Evolutionary conservation across 2,329 filamentous ascomycete species (phyloP).

Genomic region (Colletotrichum falcatum): DNA sequence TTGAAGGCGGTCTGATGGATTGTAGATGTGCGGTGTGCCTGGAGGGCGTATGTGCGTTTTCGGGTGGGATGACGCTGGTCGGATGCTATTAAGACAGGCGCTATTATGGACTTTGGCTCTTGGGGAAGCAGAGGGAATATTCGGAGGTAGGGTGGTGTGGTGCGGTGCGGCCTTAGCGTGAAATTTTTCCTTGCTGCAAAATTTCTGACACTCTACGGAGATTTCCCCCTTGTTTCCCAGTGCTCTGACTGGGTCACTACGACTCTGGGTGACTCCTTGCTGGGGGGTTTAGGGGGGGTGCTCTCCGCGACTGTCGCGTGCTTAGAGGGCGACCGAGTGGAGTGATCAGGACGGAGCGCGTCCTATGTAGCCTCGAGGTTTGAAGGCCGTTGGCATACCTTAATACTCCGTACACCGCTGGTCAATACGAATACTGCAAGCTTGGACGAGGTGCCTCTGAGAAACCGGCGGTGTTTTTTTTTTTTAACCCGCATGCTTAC

Average conservation of each 20-base stretch:
- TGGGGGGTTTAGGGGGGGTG: constrained; percentile 9
- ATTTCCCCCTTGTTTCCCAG: constrained; percentile 2
- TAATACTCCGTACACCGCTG: no score
- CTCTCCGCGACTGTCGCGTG: constrained; percentile 36
- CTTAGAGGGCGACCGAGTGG: constrained; percentile 22
- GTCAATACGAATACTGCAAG: no score
- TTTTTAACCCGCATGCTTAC: no score
- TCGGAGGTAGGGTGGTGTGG: constrained; percentile 32
- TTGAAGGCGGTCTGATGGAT: constrained; percentile 17
- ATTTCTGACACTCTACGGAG: constrained; percentile 21
- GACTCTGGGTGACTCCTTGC: constrained; percentile 22
- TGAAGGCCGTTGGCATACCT: not conserved
- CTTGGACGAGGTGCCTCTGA: no score
- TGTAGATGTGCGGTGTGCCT: constrained; percentile 23
- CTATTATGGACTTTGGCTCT: constrained; percentile 7
- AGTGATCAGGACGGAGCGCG: not conserved
- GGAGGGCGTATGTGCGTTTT: constrained; percentile 16
- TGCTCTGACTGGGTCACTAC: constrained; percentile 17
- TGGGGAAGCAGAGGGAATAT: constrained; percentile 30
- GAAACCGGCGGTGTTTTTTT: no score
- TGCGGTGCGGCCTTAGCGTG: constrained; percentile 35
- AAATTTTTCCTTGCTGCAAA: constrained; percentile 37
- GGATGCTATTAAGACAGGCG: constrained; percentile 30
- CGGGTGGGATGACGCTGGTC: constrained; percentile 41
- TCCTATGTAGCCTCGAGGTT: constrained; percentile 16